Evolutionary conservation across 805 yeast species (phyloP).

Genomic region (Saturnispora silvae): DNA sequence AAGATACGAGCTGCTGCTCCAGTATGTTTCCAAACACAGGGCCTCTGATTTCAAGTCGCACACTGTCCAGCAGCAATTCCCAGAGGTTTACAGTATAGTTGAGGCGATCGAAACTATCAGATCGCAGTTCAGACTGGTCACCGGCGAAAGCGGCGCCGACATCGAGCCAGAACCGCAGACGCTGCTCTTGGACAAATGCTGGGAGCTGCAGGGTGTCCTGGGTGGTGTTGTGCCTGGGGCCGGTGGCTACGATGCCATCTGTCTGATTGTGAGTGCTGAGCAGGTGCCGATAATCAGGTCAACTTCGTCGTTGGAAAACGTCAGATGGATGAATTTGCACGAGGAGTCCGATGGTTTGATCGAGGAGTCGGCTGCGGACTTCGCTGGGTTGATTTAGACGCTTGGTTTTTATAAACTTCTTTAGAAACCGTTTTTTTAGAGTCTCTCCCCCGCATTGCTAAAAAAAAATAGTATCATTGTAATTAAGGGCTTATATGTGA

Average conservation of each 20-base stretch:
- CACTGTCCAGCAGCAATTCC: constrained; percentile 13
- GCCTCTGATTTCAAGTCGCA: constrained; percentile 6
- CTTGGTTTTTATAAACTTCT: too few relatives aligned
- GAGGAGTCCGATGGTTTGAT: constrained; percentile 53
- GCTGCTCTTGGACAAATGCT: constrained; percentile 46
- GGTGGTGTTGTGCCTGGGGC: constrained; percentile 99
- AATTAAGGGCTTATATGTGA: too few relatives aligned
- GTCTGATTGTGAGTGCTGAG: constrained; percentile 44
- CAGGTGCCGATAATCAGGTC: constrained; percentile 17
- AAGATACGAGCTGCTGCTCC: constrained; percentile 26
- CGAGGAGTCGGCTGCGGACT: constrained; percentile 33
- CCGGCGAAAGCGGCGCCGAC: constrained; percentile 65
- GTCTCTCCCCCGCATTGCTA: too few relatives aligned
- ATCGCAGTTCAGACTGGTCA: constrained; percentile 44
- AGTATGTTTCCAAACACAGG: constrained; percentile 12
- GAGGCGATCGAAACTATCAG: constrained; percentile 44
- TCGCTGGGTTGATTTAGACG: constrained; percentile 20
- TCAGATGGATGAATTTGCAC: constrained; percentile 56
- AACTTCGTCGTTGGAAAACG: constrained; percentile 22
- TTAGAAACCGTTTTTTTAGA: too few relatives aligned
- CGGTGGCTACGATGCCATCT: constrained; percentile 92
- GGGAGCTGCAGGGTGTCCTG: constrained; percentile 56
- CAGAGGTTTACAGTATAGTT: constrained; percentile 25
- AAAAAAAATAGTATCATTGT: too few relatives aligned
- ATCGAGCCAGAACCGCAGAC: constrained; percentile 82